phyloP scores from a whole-genome alignment of 2,329 filamentous ascomycete genomes.

The Paecilomyces sp. region DNA sequence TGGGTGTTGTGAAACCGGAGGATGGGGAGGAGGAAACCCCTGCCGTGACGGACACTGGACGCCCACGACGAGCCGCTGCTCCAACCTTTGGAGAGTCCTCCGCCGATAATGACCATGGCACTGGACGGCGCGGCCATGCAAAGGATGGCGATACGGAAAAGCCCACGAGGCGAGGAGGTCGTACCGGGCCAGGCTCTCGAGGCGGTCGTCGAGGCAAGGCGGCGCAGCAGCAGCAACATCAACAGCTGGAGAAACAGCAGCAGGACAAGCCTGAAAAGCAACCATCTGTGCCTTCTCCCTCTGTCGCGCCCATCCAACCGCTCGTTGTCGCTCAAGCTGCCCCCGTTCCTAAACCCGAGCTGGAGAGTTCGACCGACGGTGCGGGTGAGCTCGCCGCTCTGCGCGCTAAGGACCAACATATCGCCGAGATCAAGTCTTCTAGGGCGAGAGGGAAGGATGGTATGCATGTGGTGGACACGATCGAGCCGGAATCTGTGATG shows the following conservation, averaged over 20 bases:
- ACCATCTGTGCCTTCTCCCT: not conserved
- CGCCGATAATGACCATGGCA: conserved; percentile 22
- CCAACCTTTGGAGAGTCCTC: conserved; percentile 40
- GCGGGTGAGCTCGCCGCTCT: conserved; percentile 10
- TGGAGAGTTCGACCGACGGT: conserved; percentile 13
- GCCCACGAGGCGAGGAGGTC: conserved; percentile 25
- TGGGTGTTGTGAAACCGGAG: conserved; percentile 36
- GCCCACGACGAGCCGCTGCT: conserved; percentile 42
- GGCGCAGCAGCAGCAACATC: conserved; percentile 15
- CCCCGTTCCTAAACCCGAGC: conserved; percentile 19
- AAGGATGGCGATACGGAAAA: conserved; percentile 32
- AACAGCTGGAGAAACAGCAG: conserved; percentile 7
- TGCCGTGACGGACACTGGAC: conserved; percentile 43
- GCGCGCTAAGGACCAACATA: conserved; percentile 4
- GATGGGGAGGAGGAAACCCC: conserved; percentile 38
- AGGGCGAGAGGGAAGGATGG: conserved; percentile 26
- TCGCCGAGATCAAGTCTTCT: conserved; percentile 14
- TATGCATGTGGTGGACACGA: conserved; percentile 28
- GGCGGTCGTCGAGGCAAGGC: conserved; percentile 28
- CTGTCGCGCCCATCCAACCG: conserved; percentile 5
- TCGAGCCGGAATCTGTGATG: conserved; percentile 19
- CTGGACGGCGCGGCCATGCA: conserved; percentile 25
- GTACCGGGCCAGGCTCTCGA: conserved; percentile 23
- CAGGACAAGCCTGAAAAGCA: not conserved
- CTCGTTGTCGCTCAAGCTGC: conserved; percentile 12